Percentiles rank a stretch among this genome's conserved stretches.
These are phyloP conservation scores for Phytopythium chamaehyphon DNA, from an alignment of 352 stramenopile species.

Conservation along the genomic window DNA sequence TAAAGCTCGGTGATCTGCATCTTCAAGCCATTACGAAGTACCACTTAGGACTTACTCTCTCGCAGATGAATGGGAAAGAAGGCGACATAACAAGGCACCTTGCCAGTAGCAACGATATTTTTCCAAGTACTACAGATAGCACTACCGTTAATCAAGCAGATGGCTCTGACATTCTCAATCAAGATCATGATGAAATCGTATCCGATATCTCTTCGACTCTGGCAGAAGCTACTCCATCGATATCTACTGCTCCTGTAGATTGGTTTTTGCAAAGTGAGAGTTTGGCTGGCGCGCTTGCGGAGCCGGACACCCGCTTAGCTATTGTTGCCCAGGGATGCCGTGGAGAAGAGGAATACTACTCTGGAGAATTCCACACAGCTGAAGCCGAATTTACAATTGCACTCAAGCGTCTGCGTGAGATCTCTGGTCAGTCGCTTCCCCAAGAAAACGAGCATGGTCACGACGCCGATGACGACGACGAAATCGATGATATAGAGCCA, in stretches of 20 bases:
- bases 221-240: background rate
- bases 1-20: constrained; percentile 20
- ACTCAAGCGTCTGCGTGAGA: constrained; percentile 21
- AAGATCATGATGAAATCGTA: background rate
- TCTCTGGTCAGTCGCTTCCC: constrained; percentile 2
- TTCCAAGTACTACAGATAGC: too few relatives aligned
- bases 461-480: background rate
- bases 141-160: too few relatives aligned
- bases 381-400: constrained; percentile 34
- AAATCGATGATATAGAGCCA: background rate
- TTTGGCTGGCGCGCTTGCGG: constrained; percentile 10
- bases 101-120: background rate
- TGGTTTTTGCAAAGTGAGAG: constrained; percentile 30
- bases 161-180: background rate
- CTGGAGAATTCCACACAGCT: constrained; percentile 34
- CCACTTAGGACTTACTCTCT: constrained; percentile 32
- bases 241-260: constrained; percentile 12
- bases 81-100: background rate
- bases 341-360: constrained; percentile 37
- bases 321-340: constrained; percentile 24
- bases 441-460: constrained; percentile 5
- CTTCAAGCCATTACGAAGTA: constrained; percentile 38
- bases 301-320: constrained; percentile 17
- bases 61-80: background rate
- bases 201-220: background rate